These are phyloP conservation scores for Xylaria multiplex DNA, from an alignment of 2,329 filamentous ascomycete species.

Conservation along the genomic window DNA sequence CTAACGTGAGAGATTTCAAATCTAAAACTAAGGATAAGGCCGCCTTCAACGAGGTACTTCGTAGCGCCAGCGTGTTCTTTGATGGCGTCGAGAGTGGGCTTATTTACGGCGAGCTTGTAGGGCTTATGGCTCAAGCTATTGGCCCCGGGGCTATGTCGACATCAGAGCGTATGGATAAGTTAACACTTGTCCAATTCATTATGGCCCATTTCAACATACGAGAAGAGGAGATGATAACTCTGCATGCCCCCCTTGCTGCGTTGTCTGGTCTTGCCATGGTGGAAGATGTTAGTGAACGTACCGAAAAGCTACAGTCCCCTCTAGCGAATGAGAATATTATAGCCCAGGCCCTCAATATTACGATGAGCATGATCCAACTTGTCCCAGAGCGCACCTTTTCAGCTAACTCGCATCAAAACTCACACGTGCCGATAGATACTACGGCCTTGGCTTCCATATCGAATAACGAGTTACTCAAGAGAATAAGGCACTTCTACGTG, in stretches of 20 bases:
- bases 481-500: conserved; percentile 73
- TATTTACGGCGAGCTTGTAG: conserved; percentile 86
- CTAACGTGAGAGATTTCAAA: conserved; percentile 81
- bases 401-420: conserved; percentile 39
- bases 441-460: conserved; percentile 49
- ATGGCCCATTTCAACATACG: conserved; percentile 88
- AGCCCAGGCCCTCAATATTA: conserved; percentile 58
- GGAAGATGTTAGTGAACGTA: conserved; percentile 60
- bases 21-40: conserved; percentile 69
- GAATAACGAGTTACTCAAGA: conserved; percentile 66
- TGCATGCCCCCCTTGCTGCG: conserved; percentile 82
- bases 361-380: conserved; percentile 68
- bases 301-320: conserved; percentile 35
- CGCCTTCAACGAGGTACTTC: conserved; percentile 85
- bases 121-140: conserved; percentile 71
- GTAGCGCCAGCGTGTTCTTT: conserved; percentile 95
- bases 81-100: conserved; percentile 95
- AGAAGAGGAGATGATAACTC: conserved; percentile 93
- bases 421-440: conserved; percentile 42
- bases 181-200: conserved; percentile 83
- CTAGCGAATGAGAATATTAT: conserved; percentile 40
- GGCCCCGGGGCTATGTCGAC: conserved; percentile 56
- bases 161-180: conserved; percentile 66
- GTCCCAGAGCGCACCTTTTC: conserved; percentile 73
- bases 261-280: conserved; percentile 72